Percentiles rank a stretch among this genome's conserved stretches.
Conservation (phyloP, 1,284 basidiomycete species). For the Rhodotorula sp. region DNA sequence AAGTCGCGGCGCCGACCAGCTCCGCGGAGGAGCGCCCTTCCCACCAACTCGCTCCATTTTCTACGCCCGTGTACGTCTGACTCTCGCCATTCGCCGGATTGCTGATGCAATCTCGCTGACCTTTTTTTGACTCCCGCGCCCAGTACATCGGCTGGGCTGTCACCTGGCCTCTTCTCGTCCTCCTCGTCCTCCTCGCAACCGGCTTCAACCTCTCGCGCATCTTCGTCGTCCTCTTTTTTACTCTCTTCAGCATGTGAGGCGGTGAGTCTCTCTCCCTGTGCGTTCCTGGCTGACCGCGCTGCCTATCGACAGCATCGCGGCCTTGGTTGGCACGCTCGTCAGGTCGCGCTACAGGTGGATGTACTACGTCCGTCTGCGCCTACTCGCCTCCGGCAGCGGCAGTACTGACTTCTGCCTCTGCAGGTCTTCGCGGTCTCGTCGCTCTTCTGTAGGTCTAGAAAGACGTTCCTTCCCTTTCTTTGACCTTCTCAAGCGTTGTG, state of each 20-base stretch:
- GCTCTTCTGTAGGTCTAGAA: slow-evolving; percentile 4
- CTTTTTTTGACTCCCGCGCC: not conserved
- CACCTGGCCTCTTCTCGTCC: slow-evolving; percentile 60
- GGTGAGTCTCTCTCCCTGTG: rapidly evolving
- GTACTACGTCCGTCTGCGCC: not conserved
- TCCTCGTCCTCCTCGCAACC: slow-evolving; percentile 58
- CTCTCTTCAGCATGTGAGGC: slow-evolving; percentile 29
- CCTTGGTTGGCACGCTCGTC: slow-evolving; percentile 1
- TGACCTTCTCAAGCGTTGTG: not conserved
- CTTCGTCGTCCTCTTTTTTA: slow-evolving; percentile 59
- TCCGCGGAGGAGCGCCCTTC: not conserved
- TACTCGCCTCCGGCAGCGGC: not conserved
- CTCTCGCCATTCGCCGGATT: not conserved
- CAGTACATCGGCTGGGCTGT: slow-evolving; percentile 59
- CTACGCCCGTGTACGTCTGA: slow-evolving; percentile 3
- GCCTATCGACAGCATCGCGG: not conserved
- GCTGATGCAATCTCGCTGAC: not conserved
- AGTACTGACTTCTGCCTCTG: not conserved
- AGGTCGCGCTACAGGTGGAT: slow-evolving; percentile 9
- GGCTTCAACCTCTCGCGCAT: slow-evolving; percentile 60
- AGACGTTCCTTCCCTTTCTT: not conserved
- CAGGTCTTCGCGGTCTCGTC: not conserved
- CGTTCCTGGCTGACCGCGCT: not conserved
- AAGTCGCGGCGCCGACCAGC: slow-evolving; percentile 1
- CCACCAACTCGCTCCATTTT: slow-evolving; percentile 12